Conservation (phyloP, 257 asterid species). For the Jaltomata sinuosa region DNA sequence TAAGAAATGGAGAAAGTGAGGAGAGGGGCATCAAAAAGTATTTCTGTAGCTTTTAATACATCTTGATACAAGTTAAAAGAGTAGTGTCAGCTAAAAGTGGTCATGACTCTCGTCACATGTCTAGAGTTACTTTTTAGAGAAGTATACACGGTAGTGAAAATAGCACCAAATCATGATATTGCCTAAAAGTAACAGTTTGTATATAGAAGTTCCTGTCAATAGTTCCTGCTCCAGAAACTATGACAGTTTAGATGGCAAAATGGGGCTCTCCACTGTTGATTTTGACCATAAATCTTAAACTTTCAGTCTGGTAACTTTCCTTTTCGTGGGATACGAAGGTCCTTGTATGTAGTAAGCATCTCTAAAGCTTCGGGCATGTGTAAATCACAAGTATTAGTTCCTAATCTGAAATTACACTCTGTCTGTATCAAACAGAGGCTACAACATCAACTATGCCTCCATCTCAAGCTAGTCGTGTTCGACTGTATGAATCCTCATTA, state of each 20-base stretch:
- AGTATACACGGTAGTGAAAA: not conserved
- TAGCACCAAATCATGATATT: not conserved
- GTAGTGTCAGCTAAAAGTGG: not conserved
- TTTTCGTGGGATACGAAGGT: not conserved
- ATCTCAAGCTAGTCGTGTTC: not conserved
- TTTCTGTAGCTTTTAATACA: not conserved
- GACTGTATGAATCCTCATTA: not conserved
- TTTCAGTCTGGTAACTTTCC: not conserved
- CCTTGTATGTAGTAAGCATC: not conserved
- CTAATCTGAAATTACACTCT: not conserved
- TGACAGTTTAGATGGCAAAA: not conserved
- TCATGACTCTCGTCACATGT: not conserved
- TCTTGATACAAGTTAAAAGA: not conserved
- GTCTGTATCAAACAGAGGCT: not conserved
- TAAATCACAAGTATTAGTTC: not conserved
- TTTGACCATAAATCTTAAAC: not conserved
- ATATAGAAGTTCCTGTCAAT: not conserved
- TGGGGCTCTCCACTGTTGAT: not conserved
- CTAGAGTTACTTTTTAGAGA: not conserved
- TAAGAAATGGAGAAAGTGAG: not conserved
- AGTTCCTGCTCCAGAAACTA: not conserved
- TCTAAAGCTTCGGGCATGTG: not conserved
- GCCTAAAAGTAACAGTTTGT: not conserved
- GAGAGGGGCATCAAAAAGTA: not conserved
- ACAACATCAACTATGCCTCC: not conserved